phyloP scores from a whole-genome alignment of 2,329 filamentous ascomycete species.

The Fusarium armeniacum region DNA sequence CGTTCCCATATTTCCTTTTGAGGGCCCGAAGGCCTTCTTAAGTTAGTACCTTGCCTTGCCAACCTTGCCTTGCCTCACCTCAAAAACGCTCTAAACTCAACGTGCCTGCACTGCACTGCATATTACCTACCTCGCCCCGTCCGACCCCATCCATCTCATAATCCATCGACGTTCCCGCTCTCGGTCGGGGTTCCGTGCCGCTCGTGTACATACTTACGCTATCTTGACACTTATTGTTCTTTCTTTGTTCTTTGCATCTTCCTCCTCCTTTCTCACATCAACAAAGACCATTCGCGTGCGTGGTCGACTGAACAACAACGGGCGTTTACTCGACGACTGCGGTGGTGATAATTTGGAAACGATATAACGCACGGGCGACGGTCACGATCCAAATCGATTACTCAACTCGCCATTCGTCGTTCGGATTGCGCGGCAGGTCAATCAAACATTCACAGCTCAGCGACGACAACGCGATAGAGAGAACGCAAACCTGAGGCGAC shows the following conservation, averaged over 20 bases:
- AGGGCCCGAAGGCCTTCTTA: conserved; percentile 36
- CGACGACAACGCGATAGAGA: conserved; percentile 32
- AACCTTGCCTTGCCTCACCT: conserved; percentile 40
- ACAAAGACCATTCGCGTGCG: conserved; percentile 28
- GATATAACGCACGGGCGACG: conserved; percentile 18
- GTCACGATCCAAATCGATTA: conserved; percentile 11
- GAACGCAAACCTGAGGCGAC: conserved; percentile 18
- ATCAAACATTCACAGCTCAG: conserved; percentile 15
- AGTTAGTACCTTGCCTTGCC: conserved; percentile 39
- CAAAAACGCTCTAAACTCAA: conserved; percentile 45
- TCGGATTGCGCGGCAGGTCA: conserved; percentile 33
- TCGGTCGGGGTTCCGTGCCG: conserved; percentile 45
- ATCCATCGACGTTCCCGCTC: conserved; percentile 43
- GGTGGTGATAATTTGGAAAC: conserved; percentile 17
- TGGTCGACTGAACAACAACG: conserved; percentile 18
- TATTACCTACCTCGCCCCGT: conserved; percentile 44
- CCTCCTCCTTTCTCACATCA: conserved; percentile 10
- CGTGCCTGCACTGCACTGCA: conserved; percentile 36
- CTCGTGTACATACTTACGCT: conserved; percentile 41
- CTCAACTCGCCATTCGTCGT: conserved; percentile 18
- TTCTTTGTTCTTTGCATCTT: conserved; percentile 27
- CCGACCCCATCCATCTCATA: conserved; percentile 44
- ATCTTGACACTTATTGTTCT: conserved; percentile 31
- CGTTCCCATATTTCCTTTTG: conserved; percentile 35
- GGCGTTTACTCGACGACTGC: conserved; percentile 10